A percentile compares a stretch with the other conserved stretches of the same genome.
These are phyloP conservation scores for Fusarium clavum DNA, from an alignment of 2,329 filamentous ascomycete species.

Conservation along the genomic window DNA sequence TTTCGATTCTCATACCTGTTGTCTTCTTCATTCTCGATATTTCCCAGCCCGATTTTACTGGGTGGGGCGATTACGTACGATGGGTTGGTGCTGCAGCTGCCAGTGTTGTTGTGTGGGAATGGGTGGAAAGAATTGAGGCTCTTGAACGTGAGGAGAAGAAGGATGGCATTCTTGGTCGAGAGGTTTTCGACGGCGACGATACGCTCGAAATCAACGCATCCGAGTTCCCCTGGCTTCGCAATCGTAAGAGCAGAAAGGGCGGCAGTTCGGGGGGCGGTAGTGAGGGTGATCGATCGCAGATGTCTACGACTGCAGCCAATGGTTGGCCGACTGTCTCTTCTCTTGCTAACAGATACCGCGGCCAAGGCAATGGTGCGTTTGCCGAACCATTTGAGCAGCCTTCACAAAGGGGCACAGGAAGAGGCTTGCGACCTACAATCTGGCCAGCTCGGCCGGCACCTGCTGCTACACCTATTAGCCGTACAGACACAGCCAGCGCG, in stretches of 20 bases:
- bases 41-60: slow-evolving; percentile 83
- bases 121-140: slow-evolving; percentile 95
- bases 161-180: slow-evolving; percentile 88
- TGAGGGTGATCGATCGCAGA: slow-evolving; percentile 30
- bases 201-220: slow-evolving; percentile 77
- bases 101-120: slow-evolving; percentile 98
- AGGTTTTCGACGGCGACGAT: slow-evolving; percentile 94
- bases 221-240: slow-evolving; percentile 61
- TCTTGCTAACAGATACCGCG: slow-evolving; percentile 45
- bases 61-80: slow-evolving; percentile 94
- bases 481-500: slow-evolving; percentile 72
- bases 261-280: slow-evolving; percentile 22
- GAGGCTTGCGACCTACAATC: slow-evolving; percentile 61
- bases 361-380: slow-evolving; percentile 30
- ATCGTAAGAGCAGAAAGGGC: slow-evolving; percentile 52
- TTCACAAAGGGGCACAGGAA: slow-evolving; percentile 47
- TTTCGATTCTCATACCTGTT: slow-evolving; percentile 87
- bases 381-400: slow-evolving; percentile 42
- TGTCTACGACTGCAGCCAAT: slow-evolving; percentile 33
- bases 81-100: slow-evolving; percentile 97
- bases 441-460: slow-evolving; percentile 68
- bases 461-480: slow-evolving; percentile 67
- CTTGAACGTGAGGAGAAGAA: slow-evolving; percentile 93
- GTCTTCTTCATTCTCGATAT: slow-evolving; percentile 96
- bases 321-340: slow-evolving; percentile 48